A percentile compares a stretch with the other conserved stretches of the same genome.
Evolutionary conservation across 176 grass and related monocot genomes (phyloP).

Genomic region (Dendrocalamus sinicus): DNA sequence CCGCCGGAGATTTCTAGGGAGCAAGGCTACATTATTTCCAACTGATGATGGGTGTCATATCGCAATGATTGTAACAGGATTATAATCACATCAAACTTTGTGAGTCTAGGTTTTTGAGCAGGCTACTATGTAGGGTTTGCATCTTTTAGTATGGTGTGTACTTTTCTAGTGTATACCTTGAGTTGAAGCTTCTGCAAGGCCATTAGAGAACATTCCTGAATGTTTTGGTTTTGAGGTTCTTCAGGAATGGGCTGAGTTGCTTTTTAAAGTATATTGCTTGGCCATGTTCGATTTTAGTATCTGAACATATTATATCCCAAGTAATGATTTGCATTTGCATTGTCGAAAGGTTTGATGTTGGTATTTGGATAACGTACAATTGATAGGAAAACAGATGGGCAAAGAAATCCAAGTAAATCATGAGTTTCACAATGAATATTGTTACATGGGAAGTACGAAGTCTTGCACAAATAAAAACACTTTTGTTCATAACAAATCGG

Average conservation of each 20-base stretch:
- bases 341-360: neutral
- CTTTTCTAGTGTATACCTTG: slow-evolving; percentile 53
- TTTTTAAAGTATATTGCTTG: slow-evolving; percentile 7
- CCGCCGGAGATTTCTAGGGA: slow-evolving; percentile 19
- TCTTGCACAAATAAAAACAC: neutral
- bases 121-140: slow-evolving; percentile 47
- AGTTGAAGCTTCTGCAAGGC: slow-evolving; percentile 36
- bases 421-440: neutral
- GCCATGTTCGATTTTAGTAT: neutral
- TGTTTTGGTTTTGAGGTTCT: slow-evolving; percentile 48
- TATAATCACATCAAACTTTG: slow-evolving; percentile 14
- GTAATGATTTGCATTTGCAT: neutral
- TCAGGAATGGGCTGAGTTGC: slow-evolving; percentile 40
- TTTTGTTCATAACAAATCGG: neutral
- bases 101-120: slow-evolving; percentile 45
- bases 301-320: neutral
- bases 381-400: neutral
- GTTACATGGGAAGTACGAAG: neutral
- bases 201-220: slow-evolving; percentile 45
- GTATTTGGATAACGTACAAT: neutral
- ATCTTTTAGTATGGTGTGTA: slow-evolving; percentile 41
- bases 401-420: neutral
- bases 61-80: slow-evolving; percentile 46
- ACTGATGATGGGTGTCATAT: slow-evolving; percentile 36
- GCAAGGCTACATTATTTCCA: slow-evolving; percentile 20